Percentiles rank a stretch among this genome's conserved stretches.
phyloP scores from a whole-genome alignment of 176 grass and related monocot genomes.

The Oryza meyeriana region DNA sequence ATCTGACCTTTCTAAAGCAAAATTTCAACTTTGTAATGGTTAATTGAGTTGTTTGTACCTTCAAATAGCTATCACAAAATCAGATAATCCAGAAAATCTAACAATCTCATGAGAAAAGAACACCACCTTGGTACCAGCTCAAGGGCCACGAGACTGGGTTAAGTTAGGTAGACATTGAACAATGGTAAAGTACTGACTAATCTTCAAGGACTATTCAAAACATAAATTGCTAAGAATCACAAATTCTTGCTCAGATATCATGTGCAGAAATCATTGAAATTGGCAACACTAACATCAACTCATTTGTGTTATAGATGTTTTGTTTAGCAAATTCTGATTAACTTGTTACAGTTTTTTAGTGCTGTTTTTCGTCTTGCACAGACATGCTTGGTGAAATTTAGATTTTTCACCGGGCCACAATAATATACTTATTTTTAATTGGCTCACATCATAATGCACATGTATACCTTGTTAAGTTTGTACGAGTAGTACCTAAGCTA shows the following conservation, averaged over 20 bases:
- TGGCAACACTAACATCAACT: neutral
- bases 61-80: too few species aligned
- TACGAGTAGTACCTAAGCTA: conserved; percentile 15
- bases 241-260: neutral
- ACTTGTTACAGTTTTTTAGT: neutral
- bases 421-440: neutral
- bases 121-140: neutral
- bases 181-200: neutral
- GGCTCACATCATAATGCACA: neutral
- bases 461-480: neutral
- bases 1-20: too few species aligned
- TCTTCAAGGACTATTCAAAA: neutral
- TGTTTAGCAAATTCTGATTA: neutral
- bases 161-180: neutral
- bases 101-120: too few species aligned
- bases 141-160: neutral
- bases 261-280: neutral
- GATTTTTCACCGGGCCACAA: neutral
- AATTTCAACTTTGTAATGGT: too few species aligned
- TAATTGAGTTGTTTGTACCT: too few species aligned
- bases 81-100: too few species aligned
- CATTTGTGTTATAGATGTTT: neutral
- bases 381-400: neutral
- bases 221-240: too few species aligned
- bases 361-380: neutral